A percentile compares a stretch with the other conserved stretches of the same genome.
phyloP scores from a whole-genome alignment of 2,329 filamentous ascomycete genomes.

The Hymenotorrendiella dingleyae region DNA sequence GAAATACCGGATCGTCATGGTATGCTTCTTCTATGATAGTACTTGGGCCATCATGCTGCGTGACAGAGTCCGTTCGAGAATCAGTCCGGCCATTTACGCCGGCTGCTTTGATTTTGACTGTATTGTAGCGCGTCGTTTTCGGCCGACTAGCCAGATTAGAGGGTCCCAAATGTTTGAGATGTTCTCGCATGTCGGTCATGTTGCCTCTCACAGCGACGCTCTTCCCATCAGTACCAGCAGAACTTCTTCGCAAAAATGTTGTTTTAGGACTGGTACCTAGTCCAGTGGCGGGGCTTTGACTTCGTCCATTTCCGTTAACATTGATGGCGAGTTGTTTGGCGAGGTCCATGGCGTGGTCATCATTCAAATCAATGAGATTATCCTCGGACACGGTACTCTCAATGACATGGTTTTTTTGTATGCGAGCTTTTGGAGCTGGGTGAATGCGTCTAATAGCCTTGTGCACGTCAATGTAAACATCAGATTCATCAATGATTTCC shows the following conservation, averaged over 20 bases:
- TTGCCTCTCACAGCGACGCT: conserved; percentile 54
- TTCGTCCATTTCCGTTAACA: conserved; percentile 12
- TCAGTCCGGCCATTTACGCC: conserved; percentile 12
- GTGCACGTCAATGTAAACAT: conserved; percentile 97
- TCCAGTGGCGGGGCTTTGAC: conserved; percentile 11
- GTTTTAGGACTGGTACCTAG: conserved; percentile 34
- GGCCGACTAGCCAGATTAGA: conserved; percentile 62
- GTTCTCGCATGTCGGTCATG: conserved; percentile 55
- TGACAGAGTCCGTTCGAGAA: conserved; percentile 32
- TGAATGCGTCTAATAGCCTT: conserved; percentile 79
- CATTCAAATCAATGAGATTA: conserved; percentile 40
- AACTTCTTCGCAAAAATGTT: conserved; percentile 54
- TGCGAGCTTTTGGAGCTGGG: conserved; percentile 61
- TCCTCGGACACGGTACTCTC: conserved; percentile 36
- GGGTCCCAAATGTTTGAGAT: conserved; percentile 59
- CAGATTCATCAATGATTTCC: conserved; percentile 98
- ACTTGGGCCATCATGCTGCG: conserved; percentile 32
- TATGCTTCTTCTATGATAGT: conserved; percentile 34
- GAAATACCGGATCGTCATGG: conserved; percentile 30
- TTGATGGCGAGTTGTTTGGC: conserved; percentile 13
- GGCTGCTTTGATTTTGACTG: conserved; percentile 61
- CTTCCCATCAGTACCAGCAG: conserved; percentile 48
- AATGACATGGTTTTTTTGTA: conserved; percentile 50
- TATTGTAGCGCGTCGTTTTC: conserved; percentile 53
- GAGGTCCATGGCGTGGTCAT: conserved; percentile 24